phyloP scores from a whole-genome alignment of 2,329 filamentous ascomycete genomes.

The Colletotrichum graminicola region DNA sequence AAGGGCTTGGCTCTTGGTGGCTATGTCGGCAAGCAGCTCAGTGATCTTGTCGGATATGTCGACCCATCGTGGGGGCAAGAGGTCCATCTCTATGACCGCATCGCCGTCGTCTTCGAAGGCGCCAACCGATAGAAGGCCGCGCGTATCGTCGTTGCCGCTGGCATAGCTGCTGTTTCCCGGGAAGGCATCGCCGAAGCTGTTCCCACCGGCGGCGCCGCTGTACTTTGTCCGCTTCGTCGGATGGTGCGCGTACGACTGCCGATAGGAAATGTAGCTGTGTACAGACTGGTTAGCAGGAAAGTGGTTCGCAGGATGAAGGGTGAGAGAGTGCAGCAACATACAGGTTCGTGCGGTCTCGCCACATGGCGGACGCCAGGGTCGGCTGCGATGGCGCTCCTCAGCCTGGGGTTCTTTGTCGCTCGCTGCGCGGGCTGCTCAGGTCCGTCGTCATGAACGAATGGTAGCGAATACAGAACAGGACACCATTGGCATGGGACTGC shows the following conservation, averaged over 20 bases:
- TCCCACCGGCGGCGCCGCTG: slow-evolving; percentile 62
- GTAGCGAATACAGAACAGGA: slow-evolving; percentile 5
- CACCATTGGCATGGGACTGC: slow-evolving; percentile 29
- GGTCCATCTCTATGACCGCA: slow-evolving; percentile 97
- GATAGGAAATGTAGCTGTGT: slow-evolving; percentile 94
- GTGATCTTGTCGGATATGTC: slow-evolving; percentile 95
- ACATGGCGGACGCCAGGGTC: slow-evolving; percentile 78
- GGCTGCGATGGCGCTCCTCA: slow-evolving; percentile 35
- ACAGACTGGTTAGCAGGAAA: slow-evolving; percentile 47
- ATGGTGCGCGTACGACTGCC: slow-evolving; percentile 97
- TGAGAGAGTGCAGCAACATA: slow-evolving; percentile 60
- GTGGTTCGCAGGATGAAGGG: slow-evolving; percentile 36
- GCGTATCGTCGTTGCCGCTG: slow-evolving; percentile 65
- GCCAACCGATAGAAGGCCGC: slow-evolving; percentile 85
- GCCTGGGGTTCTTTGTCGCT: slow-evolving; percentile 40
- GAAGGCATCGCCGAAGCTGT: slow-evolving; percentile 72
- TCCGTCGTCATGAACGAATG: slow-evolving; percentile 39
- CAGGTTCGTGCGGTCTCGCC: slow-evolving; percentile 99
- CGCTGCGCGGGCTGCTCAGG: slow-evolving; percentile 39
- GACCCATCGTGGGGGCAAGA: slow-evolving; percentile 94
- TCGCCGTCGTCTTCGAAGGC: slow-evolving; percentile 90
- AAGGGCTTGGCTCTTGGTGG: slow-evolving; percentile 83
- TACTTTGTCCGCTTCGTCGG: slow-evolving; percentile 87
- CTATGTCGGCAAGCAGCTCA: slow-evolving; percentile 83
- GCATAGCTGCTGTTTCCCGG: slow-evolving; percentile 59